Base-by-base conservation (phyloP, 1,139 yeast species). In the Geotrichum carabidarum region DNA sequence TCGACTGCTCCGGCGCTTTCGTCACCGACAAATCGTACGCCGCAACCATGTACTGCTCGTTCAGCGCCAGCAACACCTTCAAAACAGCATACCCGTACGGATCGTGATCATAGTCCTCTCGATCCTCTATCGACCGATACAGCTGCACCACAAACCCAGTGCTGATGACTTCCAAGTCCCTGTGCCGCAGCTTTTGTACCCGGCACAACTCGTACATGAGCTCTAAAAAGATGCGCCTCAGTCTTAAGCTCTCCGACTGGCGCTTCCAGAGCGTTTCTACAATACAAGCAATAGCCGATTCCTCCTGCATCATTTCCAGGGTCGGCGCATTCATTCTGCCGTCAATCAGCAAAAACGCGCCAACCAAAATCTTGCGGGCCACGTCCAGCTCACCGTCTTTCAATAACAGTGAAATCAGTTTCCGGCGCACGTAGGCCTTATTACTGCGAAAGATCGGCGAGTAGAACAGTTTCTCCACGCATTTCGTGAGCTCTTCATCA, bases 21-120 rank as follows among this genome's bases (percentile, higher is more conserved):
- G 48, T 34, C 4, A 42, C 48, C 15, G 58, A 44, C 12, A 22
- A 35, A 42, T 53, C 55, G 44, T 80, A 77, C 45, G 76, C 76
- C 12, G 71, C 81, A 52, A 88, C 84, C 79, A 90, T 79, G 67
- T 81, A 90, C 67, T 90, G 96, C 66, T 90, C 96, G 67, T 89
- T 89, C 18, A 90, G 73, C 1, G 88, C 81, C 47, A 90, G 72
- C 8, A 89, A 69, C n/a, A 87, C 73, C 64, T 84, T 84, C 72
- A 89, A 84, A 62, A 84, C 83, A 43, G 87, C 81, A 60, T 82
- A 82, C 52, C 88, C 86, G 57, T 79, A 77, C 48, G 84, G 78
- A 60, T 82, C 84, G 57, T 82, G 58, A 44, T 71, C 87, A 51
- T 80, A 80, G 45, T 79, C 80, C 63, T 78, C 73, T 59, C 75